Evolutionary conservation across 306 rosid genomes (phyloP).

Genomic region (Rosa chinensis): DNA sequence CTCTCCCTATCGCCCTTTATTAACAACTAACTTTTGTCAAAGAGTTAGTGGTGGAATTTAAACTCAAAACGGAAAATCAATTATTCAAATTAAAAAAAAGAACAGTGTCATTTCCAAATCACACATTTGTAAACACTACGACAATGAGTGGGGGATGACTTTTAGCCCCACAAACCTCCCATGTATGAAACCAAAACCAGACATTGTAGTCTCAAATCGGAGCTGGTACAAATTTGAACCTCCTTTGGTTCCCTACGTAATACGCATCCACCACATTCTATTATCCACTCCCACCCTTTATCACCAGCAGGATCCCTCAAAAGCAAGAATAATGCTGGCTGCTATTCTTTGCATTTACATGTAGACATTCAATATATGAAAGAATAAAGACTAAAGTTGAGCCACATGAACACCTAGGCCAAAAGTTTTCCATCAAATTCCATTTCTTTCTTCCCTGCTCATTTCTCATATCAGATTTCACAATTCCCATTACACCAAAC

Average conservation of each 20-base stretch:
- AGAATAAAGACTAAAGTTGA: constrained; percentile 11
- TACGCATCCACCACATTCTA: constrained; percentile 4
- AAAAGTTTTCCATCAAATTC: background rate
- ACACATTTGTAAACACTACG: background rate
- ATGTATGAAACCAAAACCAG: constrained; percentile 17
- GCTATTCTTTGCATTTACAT: background rate
- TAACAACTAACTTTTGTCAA: constrained; percentile 35
- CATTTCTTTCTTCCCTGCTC: background rate
- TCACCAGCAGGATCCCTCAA: background rate
- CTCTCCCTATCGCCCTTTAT: constrained; percentile 16
- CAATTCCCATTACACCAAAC: constrained; percentile 10
- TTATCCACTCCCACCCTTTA: background rate
- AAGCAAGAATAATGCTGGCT: background rate
- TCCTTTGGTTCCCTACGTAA: constrained; percentile 25
- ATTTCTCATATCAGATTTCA: background rate
- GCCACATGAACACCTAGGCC: constrained; percentile 13
- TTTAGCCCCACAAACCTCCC: constrained; percentile 31
- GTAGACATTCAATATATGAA: constrained; percentile 4
- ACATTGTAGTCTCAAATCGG: constrained; percentile 29
- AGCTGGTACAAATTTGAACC: constrained; percentile 28
- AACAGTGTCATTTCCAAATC: background rate
- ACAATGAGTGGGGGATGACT: constrained; percentile 4
- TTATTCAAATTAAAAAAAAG: background rate
- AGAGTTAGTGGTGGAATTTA: constrained; percentile 14
- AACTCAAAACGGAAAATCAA: background rate